Conservation (phyloP, 139 green algal genomes). For the Chlamydomonas sp. region DNA sequence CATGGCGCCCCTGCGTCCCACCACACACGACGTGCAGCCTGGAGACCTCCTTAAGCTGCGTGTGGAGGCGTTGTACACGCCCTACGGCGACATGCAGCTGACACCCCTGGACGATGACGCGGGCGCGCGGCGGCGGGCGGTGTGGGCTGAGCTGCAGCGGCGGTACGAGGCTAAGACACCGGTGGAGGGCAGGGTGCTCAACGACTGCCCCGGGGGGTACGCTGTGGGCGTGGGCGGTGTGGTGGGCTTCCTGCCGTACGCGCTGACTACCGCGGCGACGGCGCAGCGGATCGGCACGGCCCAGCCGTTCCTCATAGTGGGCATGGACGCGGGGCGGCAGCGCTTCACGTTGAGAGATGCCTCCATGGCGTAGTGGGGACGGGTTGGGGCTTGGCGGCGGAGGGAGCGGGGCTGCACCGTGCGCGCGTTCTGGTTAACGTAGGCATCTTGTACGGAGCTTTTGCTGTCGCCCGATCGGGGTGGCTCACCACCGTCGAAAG, state of each 20-base stretch:
- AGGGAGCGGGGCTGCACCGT: no score
- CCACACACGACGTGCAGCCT: constrained; percentile 3
- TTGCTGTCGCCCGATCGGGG: no score
- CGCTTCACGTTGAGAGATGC: constrained; percentile 17
- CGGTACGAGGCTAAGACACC: constrained; percentile 12
- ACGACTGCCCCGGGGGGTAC: constrained; percentile 46
- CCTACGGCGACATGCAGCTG: constrained; percentile 58
- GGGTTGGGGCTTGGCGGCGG: no score
- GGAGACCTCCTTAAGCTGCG: constrained; percentile 42
- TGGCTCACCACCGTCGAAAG: no score
- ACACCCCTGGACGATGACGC: not conserved
- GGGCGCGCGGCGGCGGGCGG: not conserved
- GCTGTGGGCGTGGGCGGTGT: constrained; percentile 55
- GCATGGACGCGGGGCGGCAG: constrained; percentile 14
- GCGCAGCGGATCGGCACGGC: not conserved
- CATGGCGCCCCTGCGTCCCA: not conserved
- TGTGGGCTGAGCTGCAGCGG: constrained; percentile 42
- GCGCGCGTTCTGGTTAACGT: no score
- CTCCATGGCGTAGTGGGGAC: not conserved
- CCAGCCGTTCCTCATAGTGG: constrained; percentile 11
- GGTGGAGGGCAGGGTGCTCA: constrained; percentile 51
- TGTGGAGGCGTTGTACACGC: constrained; percentile 37
- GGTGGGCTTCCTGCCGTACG: constrained; percentile 43
- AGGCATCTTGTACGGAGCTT: no score
- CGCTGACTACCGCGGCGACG: not conserved